Conservation (phyloP, 257 asterid species). For the Ehretia macrophylla region DNA sequence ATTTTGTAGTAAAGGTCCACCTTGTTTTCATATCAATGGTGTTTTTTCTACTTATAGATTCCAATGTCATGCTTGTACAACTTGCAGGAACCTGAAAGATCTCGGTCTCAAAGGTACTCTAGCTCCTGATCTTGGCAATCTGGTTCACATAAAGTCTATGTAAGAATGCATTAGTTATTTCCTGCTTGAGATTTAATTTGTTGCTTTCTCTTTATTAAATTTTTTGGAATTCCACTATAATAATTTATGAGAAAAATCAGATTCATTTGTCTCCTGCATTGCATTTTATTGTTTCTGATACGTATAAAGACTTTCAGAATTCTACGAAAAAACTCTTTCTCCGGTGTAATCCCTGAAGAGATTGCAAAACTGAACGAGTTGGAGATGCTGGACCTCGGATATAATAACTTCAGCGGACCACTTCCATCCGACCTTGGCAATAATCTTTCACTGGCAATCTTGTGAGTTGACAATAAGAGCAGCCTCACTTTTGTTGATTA, state of each 20-base stretch:
- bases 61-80: not conserved
- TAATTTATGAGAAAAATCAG: not conserved
- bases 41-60: not conserved
- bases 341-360: slow-evolving; percentile 64
- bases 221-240: not conserved
- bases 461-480: slow-evolving; percentile 40
- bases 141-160: slow-evolving; percentile 59
- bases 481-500: not conserved
- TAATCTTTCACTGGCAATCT: slow-evolving; percentile 42
- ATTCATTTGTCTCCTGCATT: not conserved
- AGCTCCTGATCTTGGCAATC: slow-evolving; percentile 54
- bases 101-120: slow-evolving; percentile 60
- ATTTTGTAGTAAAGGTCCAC: not conserved
- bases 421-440: slow-evolving; percentile 51
- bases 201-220: no score
- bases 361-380: slow-evolving; percentile 48
- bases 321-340: slow-evolving; percentile 77
- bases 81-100: slow-evolving; percentile 67
- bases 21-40: not conserved
- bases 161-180: slow-evolving; percentile 22
- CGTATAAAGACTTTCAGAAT: slow-evolving; percentile 35
- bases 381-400: slow-evolving; percentile 74
- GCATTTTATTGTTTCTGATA: not conserved
- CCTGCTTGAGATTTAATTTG: not conserved
- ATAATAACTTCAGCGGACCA: slow-evolving; percentile 68